Evolutionary conservation across 2,329 filamentous ascomycete species (phyloP), one percentile per base, ranked within the genome.

Genomic region (Reticulascus tulasneorum): DNA sequence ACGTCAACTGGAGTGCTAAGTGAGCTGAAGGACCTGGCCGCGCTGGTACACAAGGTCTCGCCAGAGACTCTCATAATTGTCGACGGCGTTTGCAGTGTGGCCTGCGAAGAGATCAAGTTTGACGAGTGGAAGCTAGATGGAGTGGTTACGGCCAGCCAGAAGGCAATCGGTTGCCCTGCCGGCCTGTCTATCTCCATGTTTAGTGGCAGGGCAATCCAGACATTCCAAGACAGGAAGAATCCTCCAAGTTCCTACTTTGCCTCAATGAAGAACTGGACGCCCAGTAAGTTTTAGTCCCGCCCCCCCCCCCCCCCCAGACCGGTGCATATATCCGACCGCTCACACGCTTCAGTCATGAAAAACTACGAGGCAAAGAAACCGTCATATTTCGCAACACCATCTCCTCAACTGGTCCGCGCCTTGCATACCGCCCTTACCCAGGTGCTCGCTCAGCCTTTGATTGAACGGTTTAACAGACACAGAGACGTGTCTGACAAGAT

Each of bases 361-460:
- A 97, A 96, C 69, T 98, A 98, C 65, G 93, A 98, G 69, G 87
- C 88, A 47, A 88, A 90, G 72, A 98, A 97, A 71, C 80, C 93
- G 23, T 94, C 89, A 3, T 98, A 98, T 73, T 98, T 98, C 57
- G 93, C 93, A 23, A 98, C 93, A 2, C 93, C 93, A 1, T 89
- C 90, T 5, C 93, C 93, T 11, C 93, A 98, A 66, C 79, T 98
- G 33, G 75, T 98, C 50, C 91, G 86, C 63, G 93, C 93, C 30
- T 77, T 98, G 23, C 84, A 98, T 73, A 95, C 90, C 8, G 77
- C 89, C 3, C 74, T 98, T 19, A 83, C 73, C 38, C 88, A 95
- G 62, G 93, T 97, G 55, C 76, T 94, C 33, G 73, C 83, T n/a
- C 75, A 75, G 38, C 86, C 90, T 8, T 69, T 97, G 25, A 72